A percentile compares a stretch with the other conserved stretches of the same genome.
phyloP scores from a whole-genome alignment of 345 rosid species.

The Orychophragmus violaceus region DNA sequence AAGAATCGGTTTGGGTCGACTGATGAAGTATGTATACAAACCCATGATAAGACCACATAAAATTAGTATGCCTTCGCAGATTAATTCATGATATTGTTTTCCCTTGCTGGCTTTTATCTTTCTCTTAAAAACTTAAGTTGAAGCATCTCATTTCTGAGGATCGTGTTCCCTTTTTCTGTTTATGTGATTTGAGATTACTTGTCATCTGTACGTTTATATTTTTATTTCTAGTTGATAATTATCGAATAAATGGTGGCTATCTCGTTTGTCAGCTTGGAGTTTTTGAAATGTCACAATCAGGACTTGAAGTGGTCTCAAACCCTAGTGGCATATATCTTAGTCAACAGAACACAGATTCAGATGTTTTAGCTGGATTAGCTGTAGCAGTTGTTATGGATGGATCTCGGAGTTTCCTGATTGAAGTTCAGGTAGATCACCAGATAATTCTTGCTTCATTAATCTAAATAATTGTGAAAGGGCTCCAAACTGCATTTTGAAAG shows the following conservation, averaged over 20 bases:
- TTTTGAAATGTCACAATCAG: constrained; percentile 76
- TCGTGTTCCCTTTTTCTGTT: neutral
- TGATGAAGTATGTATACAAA: constrained; percentile 61
- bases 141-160: neutral
- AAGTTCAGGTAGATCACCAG: constrained; percentile 60
- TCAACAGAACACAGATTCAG: constrained; percentile 63
- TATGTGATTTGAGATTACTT: neutral
- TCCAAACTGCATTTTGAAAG: neutral
- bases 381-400: constrained; percentile 90
- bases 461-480: neutral
- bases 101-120: neutral
- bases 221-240: neutral
- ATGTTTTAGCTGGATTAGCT: constrained; percentile 84
- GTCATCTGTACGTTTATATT: neutral
- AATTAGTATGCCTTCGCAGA: neutral
- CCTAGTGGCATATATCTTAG: constrained; percentile 81
- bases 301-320: constrained; percentile 68
- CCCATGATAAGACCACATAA: neutral
- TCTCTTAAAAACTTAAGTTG: neutral
- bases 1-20: constrained; percentile 94
- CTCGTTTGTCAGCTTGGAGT: constrained; percentile 68
- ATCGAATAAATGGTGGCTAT: neutral
- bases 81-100: neutral
- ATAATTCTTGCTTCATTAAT: neutral
- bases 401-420: constrained; percentile 75